Conservation (phyloP, 768 basidiomycete genomes). For the Mycena pura region DNA sequence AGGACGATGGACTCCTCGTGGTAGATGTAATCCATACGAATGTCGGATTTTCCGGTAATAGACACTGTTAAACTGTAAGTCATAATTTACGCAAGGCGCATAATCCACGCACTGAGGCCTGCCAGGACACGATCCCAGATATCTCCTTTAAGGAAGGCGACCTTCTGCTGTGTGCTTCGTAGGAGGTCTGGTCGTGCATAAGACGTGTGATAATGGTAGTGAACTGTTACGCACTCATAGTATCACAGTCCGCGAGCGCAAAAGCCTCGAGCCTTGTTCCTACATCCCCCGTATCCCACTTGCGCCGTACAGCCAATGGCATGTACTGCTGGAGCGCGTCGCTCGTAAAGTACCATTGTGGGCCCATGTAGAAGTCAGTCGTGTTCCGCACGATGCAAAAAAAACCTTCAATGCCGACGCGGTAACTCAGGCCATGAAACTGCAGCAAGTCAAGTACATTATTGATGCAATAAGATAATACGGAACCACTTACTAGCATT, state of each 20-base stretch:
- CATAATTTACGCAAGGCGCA: background rate
- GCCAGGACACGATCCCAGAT: background rate
- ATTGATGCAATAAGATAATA: background rate
- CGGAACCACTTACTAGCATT: background rate
- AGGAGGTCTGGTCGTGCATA: background rate
- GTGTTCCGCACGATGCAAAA: conserved; percentile 1
- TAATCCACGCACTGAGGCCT: background rate
- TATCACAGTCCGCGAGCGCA: background rate
- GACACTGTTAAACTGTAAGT: too few species aligned
- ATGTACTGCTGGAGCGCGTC: background rate
- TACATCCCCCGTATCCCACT: background rate
- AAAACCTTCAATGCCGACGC: background rate
- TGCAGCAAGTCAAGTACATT: background rate
- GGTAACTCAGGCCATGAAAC: background rate
- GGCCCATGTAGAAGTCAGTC: background rate
- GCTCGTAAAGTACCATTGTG: conserved; percentile 4
- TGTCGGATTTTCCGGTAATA: conserved; percentile 19
- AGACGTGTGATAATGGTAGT: background rate
- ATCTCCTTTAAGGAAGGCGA: background rate
- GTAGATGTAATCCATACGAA: conserved; percentile 27
- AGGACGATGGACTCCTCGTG: conserved; percentile 26
- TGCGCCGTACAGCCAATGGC: background rate
- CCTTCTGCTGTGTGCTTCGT: background rate
- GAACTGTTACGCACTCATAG: background rate
- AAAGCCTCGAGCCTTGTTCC: conserved; percentile 1